Percentiles rank a stretch among this genome's conserved stretches.
These are phyloP conservation scores for Geosmithia morbida DNA, from an alignment of 2,329 filamentous ascomycete species.

Conservation along the genomic window DNA sequence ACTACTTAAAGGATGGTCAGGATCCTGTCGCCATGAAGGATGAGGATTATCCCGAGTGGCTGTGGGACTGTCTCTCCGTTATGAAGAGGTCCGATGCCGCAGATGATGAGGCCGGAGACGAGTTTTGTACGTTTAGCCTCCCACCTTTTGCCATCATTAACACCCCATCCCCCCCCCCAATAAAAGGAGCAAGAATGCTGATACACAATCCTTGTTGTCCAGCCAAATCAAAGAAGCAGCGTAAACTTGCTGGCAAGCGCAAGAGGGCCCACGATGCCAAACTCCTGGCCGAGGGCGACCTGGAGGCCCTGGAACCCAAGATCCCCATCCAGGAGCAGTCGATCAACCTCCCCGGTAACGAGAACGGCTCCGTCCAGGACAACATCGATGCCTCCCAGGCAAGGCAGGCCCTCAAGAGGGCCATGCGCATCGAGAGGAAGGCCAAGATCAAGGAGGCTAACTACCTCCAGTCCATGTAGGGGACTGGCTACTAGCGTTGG, in stretches of 20 bases:
- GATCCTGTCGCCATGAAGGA: slow-evolving; percentile 65
- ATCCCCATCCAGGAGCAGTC: slow-evolving; percentile 66
- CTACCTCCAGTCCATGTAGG: slow-evolving; percentile 69
- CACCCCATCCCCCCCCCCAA: background rate
- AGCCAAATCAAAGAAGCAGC: slow-evolving; percentile 80
- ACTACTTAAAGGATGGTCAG: slow-evolving; percentile 58
- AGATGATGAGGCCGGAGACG: slow-evolving; percentile 48
- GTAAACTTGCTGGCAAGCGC: slow-evolving; percentile 54
- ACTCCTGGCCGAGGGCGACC: slow-evolving; percentile 49
- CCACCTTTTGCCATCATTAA: background rate
- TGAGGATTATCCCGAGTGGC: slow-evolving; percentile 64
- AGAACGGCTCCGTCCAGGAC: slow-evolving; percentile 24
- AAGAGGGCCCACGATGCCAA: slow-evolving; percentile 40
- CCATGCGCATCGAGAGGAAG: slow-evolving; percentile 62
- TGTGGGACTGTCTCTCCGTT: slow-evolving; percentile 59
- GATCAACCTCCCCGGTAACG: slow-evolving; percentile 50
- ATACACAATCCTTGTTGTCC: background rate
- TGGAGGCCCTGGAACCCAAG: slow-evolving; percentile 51
- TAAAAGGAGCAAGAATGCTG: background rate
- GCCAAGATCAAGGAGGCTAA: slow-evolving; percentile 72
- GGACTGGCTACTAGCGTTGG: too few relatives aligned
- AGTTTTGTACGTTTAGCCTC: slow-evolving; percentile 53
- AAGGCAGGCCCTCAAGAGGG: slow-evolving; percentile 50
- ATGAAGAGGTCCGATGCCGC: slow-evolving; percentile 37
- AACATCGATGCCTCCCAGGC: slow-evolving; percentile 32